Percentiles rank a stretch among this genome's conserved stretches.
Evolutionary conservation across 2,329 filamentous ascomycete species (phyloP).

Genomic region (Colletotrichum tanaceti): DNA sequence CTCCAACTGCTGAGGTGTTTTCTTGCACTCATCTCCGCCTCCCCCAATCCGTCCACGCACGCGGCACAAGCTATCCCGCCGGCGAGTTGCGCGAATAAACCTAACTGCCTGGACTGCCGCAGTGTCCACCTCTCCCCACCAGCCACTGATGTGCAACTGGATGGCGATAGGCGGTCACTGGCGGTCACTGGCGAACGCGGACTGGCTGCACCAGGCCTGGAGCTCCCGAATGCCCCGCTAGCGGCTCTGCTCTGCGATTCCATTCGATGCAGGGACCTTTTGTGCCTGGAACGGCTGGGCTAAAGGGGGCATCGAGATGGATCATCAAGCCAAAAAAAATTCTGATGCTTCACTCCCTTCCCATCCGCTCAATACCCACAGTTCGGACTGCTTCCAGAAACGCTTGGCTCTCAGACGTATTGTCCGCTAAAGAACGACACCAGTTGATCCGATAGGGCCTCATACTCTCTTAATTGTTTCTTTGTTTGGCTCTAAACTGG

Average conservation of each 20-base stretch:
- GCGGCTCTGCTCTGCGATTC: conserved; percentile 35
- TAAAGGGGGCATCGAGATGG: conserved; percentile 16
- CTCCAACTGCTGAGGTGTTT: conserved; percentile 11
- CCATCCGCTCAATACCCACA: conserved; percentile 18
- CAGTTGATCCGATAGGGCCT: conserved; percentile 23
- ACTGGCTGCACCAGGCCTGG: conserved; percentile 14
- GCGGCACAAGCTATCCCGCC: background rate
- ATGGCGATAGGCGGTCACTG: conserved; percentile 9
- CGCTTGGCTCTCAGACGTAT: conserved; percentile 22
- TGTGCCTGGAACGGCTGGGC: conserved; percentile 6
- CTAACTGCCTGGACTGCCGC: conserved; percentile 3
- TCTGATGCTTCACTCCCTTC: conserved; percentile 32
- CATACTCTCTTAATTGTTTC: conserved; percentile 17
- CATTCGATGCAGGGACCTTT: conserved; percentile 35
- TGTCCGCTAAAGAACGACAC: conserved; percentile 15
- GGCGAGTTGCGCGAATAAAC: conserved; percentile 2
- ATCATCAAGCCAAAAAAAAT: conserved; percentile 38
- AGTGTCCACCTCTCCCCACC: background rate
- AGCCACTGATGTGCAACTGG: background rate
- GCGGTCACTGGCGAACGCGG: conserved; percentile 8
- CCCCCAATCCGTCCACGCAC: background rate
- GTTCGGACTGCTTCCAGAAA: conserved; percentile 35
- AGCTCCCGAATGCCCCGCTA: conserved; percentile 11
- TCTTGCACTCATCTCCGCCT: conserved; percentile 3
- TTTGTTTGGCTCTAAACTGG: conserved; percentile 33